phyloP scores from a whole-genome alignment of 2,329 filamentous ascomycete species.

The Stachybotrys echinatus region DNA sequence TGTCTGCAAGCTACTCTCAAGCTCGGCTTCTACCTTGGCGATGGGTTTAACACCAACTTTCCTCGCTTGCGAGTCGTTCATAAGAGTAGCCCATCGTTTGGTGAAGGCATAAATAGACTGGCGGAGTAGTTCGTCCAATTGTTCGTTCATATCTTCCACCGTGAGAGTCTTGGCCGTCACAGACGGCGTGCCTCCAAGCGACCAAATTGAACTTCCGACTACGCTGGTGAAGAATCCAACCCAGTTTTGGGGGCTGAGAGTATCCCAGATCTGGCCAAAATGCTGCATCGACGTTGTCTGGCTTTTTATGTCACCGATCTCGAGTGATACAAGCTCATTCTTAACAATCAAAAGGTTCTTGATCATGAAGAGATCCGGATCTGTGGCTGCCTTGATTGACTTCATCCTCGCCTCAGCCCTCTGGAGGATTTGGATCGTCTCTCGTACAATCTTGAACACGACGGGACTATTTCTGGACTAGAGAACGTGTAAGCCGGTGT shows the following conservation, averaged over 20 bases:
- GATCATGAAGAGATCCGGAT: conserved; percentile 87
- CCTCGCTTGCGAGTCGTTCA: conserved; percentile 41
- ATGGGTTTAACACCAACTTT: conserved; percentile 45
- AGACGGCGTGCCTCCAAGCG: conserved; percentile 21
- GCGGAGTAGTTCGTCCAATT: conserved; percentile 57
- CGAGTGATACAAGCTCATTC: conserved; percentile 91
- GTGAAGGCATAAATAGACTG: conserved; percentile 61
- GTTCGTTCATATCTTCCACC: conserved; percentile 57
- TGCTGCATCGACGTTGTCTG: conserved; percentile 48
- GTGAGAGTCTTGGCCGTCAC: conserved; percentile 35
- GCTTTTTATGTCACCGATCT: conserved; percentile 69
- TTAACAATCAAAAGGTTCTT: conserved; percentile 93
- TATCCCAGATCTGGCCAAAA: conserved; percentile 61
- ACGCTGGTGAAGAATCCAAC: conserved; percentile 54
- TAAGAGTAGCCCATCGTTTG: conserved; percentile 49
- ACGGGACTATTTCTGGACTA: conserved; percentile 45
- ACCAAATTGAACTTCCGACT: conserved; percentile 37
- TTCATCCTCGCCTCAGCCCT: conserved; percentile 69
- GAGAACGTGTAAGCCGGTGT: background rate
- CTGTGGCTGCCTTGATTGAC: conserved; percentile 52
- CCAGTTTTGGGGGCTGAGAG: conserved; percentile 52
- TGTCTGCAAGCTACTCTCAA: conserved; percentile 49
- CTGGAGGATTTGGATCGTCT: conserved; percentile 79
- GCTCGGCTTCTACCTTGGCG: conserved; percentile 48
- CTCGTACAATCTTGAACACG: conserved; percentile 72